Base-by-base conservation (phyloP, 1,284 basidiomycete genomes). In the Jaminaea rosea region DNA sequence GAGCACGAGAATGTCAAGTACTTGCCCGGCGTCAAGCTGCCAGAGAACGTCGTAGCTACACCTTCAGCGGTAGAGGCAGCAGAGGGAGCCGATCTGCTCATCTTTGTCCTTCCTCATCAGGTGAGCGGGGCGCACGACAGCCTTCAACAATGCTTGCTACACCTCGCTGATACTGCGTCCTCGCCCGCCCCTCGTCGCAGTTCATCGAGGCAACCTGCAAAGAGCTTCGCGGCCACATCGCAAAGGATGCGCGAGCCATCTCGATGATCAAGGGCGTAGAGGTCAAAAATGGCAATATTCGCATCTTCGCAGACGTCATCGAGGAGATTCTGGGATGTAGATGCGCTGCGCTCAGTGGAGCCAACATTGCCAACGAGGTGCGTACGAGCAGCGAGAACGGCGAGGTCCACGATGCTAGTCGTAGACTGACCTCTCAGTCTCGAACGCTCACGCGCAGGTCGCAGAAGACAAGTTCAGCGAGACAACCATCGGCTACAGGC, bases 361-460 rank as follows among this genome's bases (percentile, higher is more conserved):
- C 80, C 28, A 82, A 82, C 72, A 81, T 82, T 48, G 80, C 80
- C 29, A 76, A 80, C 53, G 80, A 82, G 77, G 68, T 58, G 67
- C 60, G 58, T 60, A 55, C 17, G 10, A n/a, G n/a, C n/a, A n/a
- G n/a, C n/a, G n/a, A n/a, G n/a, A n/a, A n/a, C n/a, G n/a, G n/a
- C n/a, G n/a, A n/a, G n/a, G n/a, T n/a, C n/a, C n/a, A n/a, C n/a
- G n/a, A n/a, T n/a, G n/a, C n/a, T n/a, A n/a, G n/a, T n/a, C n/a
- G n/a, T n/a, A n/a, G n/a, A n/a, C n/a, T n/a, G n/a, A n/a, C n/a
- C n/a, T n/a, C n/a, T n/a, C n/a, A n/a, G n/a, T n/a, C n/a, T n/a
- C n/a, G n/a, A n/a, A n/a, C n/a, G n/a, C n/a, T n/a, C n/a, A n/a
- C n/a, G n/a, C 2, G 2, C 42, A 13, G 75, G 79, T 79, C 19